phyloP scores from a whole-genome alignment of 2,329 filamentous ascomycete genomes.

The Lasiodiplodia sp. region DNA sequence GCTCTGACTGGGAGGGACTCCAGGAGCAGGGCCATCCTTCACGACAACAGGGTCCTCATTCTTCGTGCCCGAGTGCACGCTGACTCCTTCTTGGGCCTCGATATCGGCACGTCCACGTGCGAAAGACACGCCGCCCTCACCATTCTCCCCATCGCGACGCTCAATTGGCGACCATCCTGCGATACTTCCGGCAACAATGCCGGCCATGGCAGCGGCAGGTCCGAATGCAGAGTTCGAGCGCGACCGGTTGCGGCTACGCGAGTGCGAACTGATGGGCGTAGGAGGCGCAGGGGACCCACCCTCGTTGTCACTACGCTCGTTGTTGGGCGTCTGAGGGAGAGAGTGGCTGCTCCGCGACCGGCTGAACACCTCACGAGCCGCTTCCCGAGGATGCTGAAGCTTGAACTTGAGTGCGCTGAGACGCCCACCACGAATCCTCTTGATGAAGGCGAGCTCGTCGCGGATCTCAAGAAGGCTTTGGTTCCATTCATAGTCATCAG shows the following conservation, averaged over 20 bases:
- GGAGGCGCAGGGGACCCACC: slow-evolving; percentile 55
- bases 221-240: slow-evolving; percentile 76
- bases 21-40: slow-evolving; percentile 25
- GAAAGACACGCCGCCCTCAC: slow-evolving; percentile 51
- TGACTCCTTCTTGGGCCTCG: slow-evolving; percentile 52
- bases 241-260: slow-evolving; percentile 65
- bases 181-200: slow-evolving; percentile 78
- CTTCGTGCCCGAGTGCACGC: slow-evolving; percentile 59
- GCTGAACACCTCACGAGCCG: slow-evolving; percentile 61
- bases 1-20: slow-evolving; percentile 54
- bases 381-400: slow-evolving; percentile 67
- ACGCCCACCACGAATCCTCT: slow-evolving; percentile 80
- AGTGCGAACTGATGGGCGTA: slow-evolving; percentile 63
- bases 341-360: slow-evolving; percentile 64
- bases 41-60: slow-evolving; percentile 56
- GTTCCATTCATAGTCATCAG: slow-evolving; percentile 66
- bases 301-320: slow-evolving; percentile 48
- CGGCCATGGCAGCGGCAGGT: slow-evolving; percentile 81
- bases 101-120: slow-evolving; percentile 48
- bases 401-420: slow-evolving; percentile 82
- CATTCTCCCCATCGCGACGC: slow-evolving; percentile 47
- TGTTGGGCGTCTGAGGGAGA: slow-evolving; percentile 69
- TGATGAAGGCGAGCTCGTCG: slow-evolving; percentile 81
- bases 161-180: slow-evolving; percentile 79
- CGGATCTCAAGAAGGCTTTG: slow-evolving; percentile 76